Evolutionary conservation across 768 basidiomycete genomes (phyloP).

Genomic region (Suillus placidus): DNA sequence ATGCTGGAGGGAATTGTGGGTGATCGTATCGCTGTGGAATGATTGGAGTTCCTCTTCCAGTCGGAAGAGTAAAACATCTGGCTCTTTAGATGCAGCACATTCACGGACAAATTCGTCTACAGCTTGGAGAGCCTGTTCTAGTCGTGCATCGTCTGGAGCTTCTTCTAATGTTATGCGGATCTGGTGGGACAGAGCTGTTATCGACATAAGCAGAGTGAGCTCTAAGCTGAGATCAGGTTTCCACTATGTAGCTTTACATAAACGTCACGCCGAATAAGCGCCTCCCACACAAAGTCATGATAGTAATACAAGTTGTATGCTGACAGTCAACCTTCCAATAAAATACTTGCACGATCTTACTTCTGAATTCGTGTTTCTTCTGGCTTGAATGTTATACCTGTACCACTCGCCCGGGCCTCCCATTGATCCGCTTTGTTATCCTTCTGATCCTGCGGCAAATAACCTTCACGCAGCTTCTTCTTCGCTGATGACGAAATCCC

Average conservation of each 20-base stretch:
- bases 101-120: slow-evolving; percentile 61
- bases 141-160: slow-evolving; percentile 51
- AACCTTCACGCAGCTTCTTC: slow-evolving; percentile 35
- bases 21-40: slow-evolving; percentile 62
- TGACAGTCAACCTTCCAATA: neutral
- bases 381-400: slow-evolving; percentile 37
- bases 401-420: slow-evolving; percentile 33
- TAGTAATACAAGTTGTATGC: neutral
- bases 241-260: neutral
- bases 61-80: slow-evolving; percentile 45
- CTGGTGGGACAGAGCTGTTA: slow-evolving; percentile 48
- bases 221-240: neutral
- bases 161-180: slow-evolving; percentile 61
- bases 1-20: slow-evolving; percentile 64
- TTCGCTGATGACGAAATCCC: slow-evolving; percentile 40
- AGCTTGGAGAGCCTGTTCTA: slow-evolving; percentile 49
- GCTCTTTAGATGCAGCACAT: slow-evolving; percentile 49
- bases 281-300: neutral
- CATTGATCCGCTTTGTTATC: slow-evolving; percentile 41
- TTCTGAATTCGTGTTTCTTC: slow-evolving; percentile 26
- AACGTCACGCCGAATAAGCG: neutral
- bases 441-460: slow-evolving; percentile 43
- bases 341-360: neutral
- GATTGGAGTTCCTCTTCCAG: slow-evolving; percentile 70
- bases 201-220: slow-evolving; percentile 30